Conservation (phyloP, 169 alveolate genomes). For the Plasmodium ovale region DNA sequence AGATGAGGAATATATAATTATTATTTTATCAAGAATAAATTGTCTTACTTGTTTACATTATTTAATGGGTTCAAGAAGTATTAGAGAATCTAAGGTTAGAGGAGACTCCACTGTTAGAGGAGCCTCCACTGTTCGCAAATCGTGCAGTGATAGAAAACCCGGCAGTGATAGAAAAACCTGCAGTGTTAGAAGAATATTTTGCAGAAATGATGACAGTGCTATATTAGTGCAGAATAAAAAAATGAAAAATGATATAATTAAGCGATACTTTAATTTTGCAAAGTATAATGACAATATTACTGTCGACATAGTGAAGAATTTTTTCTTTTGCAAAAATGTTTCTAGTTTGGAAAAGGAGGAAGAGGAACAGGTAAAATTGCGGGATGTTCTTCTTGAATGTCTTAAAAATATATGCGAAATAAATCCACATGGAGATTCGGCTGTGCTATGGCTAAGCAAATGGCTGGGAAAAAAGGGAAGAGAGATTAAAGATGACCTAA, state of each 20-base stretch:
- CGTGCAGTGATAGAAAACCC: conserved; percentile 12
- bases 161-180: conserved; percentile 21
- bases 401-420: conserved; percentile 30
- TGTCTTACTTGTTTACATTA: conserved; percentile 51
- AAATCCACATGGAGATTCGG: conserved; percentile 26
- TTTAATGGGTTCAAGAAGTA: conserved; percentile 30
- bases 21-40: conserved; percentile 38
- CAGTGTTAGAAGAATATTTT: conserved; percentile 42
- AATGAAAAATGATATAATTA: conserved; percentile 28
- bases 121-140: conserved; percentile 23
- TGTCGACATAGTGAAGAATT: conserved; percentile 40
- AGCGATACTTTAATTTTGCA: conserved; percentile 31
- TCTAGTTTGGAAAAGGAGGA: neutral
- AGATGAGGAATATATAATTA: conserved; percentile 14
- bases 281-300: conserved; percentile 48
- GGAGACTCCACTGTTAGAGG: conserved; percentile 33
- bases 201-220: conserved; percentile 13
- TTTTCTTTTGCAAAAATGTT: conserved; percentile 58
- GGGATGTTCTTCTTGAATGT: conserved; percentile 41
- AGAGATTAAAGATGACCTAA: neutral
- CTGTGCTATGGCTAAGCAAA: conserved; percentile 41
- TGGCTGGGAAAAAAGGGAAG: conserved; percentile 41
- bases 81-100: conserved; percentile 15
- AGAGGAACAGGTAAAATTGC: conserved; percentile 50
- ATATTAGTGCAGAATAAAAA: conserved; percentile 39